Percentiles rank a stretch among this genome's conserved stretches.
These are phyloP conservation scores for Solanum tarijense DNA, from an alignment of 257 asterid genomes.

Conservation along the genomic window DNA sequence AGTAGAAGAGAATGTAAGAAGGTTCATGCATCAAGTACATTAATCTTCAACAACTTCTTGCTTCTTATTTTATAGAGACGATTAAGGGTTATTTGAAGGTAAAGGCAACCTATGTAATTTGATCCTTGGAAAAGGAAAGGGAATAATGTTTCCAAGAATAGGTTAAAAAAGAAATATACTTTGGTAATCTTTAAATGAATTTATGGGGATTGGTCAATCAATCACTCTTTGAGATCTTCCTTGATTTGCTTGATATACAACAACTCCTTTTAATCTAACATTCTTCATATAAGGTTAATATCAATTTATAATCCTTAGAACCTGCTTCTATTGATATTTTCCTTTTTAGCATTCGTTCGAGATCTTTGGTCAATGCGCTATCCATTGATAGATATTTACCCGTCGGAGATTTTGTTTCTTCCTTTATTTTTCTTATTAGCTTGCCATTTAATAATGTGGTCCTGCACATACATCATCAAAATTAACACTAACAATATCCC, in stretches of 20 bases:
- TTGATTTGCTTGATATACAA: no score
- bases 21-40: background rate
- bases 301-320: no score
- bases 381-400: no score
- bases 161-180: fast-evolving
- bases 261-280: no score
- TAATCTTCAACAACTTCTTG: no score
- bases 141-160: background rate
- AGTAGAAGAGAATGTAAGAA: background rate
- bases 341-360: no score
- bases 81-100: background rate
- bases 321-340: no score
- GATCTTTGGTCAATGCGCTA: background rate
- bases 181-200: background rate
- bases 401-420: no score
- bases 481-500: background rate
- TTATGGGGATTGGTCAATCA: no score
- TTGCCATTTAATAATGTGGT: background rate
- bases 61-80: background rate
- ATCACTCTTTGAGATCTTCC: background rate
- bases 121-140: background rate
- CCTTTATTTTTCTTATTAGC: background rate
- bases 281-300: background rate
- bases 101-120: background rate
- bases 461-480: background rate